Evolutionary conservation across 2,329 filamentous ascomycete genomes (phyloP).

Genomic region (Tolypocladium ovalisporum): DNA sequence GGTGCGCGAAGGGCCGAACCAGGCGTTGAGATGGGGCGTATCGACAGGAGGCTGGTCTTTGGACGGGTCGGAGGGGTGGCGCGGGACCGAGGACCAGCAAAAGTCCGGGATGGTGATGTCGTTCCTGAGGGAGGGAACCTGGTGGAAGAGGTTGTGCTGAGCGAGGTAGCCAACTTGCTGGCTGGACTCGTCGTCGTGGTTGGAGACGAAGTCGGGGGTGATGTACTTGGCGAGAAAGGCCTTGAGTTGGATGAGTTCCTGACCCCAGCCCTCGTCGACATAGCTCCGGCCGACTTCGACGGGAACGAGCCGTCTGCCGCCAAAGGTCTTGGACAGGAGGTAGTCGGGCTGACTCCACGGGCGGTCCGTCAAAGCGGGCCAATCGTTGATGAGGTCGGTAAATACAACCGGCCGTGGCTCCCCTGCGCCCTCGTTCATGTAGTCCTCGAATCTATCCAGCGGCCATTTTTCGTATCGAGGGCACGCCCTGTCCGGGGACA

Average conservation of each 20-base stretch:
- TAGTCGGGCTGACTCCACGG: slow-evolving; percentile 69
- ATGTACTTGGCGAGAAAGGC: slow-evolving; percentile 60
- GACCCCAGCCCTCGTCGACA: slow-evolving; percentile 74
- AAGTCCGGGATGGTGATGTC: slow-evolving; percentile 79
- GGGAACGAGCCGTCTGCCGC: slow-evolving; percentile 69
- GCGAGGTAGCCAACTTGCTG: slow-evolving; percentile 64
- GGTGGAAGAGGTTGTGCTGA: slow-evolving; percentile 77
- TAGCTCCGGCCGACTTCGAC: slow-evolving; percentile 83
- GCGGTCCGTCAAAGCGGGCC: slow-evolving; percentile 62
- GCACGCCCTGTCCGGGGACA: slow-evolving; percentile 13
- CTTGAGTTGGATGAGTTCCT: slow-evolving; percentile 65
- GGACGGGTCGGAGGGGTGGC: slow-evolving; percentile 29
- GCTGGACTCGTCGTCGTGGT: slow-evolving; percentile 6
- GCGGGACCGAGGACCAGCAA: slow-evolving; percentile 63
- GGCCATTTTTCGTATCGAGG: slow-evolving; percentile 28
- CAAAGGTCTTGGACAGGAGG: slow-evolving; percentile 62
- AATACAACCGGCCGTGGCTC: slow-evolving; percentile 58
- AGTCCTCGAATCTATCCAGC: slow-evolving; percentile 49
- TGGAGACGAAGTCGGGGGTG: slow-evolving; percentile 6
- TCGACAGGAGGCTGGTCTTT: slow-evolving; percentile 31
- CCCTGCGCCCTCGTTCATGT: slow-evolving; percentile 36
- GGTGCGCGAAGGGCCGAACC: slow-evolving; percentile 81
- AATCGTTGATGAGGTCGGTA: slow-evolving; percentile 47
- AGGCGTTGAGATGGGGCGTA: slow-evolving; percentile 71
- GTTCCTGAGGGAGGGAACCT: slow-evolving; percentile 64